phyloP scores from a whole-genome alignment of 192 early-diverging fungal genomes.

The Umbelopsis isabellina region DNA sequence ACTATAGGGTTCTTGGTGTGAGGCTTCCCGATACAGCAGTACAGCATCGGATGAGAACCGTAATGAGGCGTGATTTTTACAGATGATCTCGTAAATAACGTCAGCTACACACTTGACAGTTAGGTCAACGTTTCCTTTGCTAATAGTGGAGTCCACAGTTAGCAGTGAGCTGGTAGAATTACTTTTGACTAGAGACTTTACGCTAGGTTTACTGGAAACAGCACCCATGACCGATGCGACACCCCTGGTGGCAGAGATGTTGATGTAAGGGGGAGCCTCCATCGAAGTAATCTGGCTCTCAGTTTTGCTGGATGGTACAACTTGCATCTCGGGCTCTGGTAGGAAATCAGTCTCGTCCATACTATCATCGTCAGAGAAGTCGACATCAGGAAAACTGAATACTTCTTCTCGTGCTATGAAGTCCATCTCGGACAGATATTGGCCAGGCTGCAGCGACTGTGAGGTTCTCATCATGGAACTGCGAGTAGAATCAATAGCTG shows the following conservation, averaged over 20 bases:
- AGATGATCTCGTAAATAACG: slow-evolving; percentile 16
- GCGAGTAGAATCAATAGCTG: background rate
- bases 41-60: slow-evolving; percentile 11
- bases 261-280: slow-evolving; percentile 14
- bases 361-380: background rate
- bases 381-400: slow-evolving; percentile 1
- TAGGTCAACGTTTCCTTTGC: slow-evolving; percentile 11
- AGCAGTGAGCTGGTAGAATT: slow-evolving; percentile 13
- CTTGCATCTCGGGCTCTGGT: too few species aligned
- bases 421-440: background rate
- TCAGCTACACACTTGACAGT: slow-evolving; percentile 10
- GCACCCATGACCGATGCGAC: background rate
- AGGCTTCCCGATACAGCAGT: slow-evolving; percentile 1
- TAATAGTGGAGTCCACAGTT: background rate
- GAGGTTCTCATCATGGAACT: background rate
- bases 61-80: slow-evolving; percentile 3
- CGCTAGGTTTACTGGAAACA: background rate
- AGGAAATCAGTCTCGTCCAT: too few species aligned
- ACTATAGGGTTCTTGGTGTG: background rate
- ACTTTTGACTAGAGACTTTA: slow-evolving; percentile 8
- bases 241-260: background rate
- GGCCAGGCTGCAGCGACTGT: background rate
- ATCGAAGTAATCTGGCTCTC: background rate
- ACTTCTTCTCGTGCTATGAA: background rate
- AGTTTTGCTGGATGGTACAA: slow-evolving; percentile 13